These are phyloP conservation scores for Aspergillus aculeatinus DNA, from an alignment of 2,329 filamentous ascomycete species.

Conservation along the genomic window DNA sequence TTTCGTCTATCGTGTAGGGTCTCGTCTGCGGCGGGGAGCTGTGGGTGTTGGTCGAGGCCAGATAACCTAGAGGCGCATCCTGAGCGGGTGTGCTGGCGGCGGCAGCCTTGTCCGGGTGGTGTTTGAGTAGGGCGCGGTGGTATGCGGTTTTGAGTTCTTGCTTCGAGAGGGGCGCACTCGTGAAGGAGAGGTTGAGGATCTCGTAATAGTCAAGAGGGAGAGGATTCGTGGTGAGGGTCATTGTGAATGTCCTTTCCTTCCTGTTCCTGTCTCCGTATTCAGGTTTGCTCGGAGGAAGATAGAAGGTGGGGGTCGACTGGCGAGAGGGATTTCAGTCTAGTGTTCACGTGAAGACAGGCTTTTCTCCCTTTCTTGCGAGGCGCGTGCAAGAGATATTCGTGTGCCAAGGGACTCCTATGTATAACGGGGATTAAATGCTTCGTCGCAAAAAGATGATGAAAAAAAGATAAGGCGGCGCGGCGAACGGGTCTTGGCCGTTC, in stretches of 20 bases:
- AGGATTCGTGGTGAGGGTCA: constrained; percentile 19
- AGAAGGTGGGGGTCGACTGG: neutral
- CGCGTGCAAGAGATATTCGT: no score
- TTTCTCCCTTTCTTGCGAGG: no score
- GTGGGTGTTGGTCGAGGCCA: neutral
- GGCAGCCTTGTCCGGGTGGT: constrained; percentile 59
- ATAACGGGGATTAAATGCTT: neutral
- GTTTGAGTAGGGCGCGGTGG: constrained; percentile 54
- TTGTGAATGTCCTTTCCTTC: neutral
- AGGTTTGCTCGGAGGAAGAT: neutral
- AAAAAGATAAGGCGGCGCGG: neutral
- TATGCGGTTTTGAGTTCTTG: constrained; percentile 56
- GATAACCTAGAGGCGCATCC: neutral
- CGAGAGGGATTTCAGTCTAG: neutral
- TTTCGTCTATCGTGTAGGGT: constrained; percentile 54
- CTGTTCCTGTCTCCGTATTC: neutral
- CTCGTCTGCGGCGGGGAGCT: neutral
- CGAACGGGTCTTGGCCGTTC: neutral
- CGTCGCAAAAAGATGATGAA: neutral
- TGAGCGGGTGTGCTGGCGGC: constrained; percentile 18
- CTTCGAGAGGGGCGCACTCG: constrained; percentile 29
- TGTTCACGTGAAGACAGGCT: no score
- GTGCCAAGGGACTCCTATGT: no score
- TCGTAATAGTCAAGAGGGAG: constrained; percentile 36
- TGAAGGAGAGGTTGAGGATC: constrained; percentile 40